A percentile compares a stretch with the other conserved stretches of the same genome.
Conservation (phyloP, 345 rosid species). For the Lumnitzera racemosa region DNA sequence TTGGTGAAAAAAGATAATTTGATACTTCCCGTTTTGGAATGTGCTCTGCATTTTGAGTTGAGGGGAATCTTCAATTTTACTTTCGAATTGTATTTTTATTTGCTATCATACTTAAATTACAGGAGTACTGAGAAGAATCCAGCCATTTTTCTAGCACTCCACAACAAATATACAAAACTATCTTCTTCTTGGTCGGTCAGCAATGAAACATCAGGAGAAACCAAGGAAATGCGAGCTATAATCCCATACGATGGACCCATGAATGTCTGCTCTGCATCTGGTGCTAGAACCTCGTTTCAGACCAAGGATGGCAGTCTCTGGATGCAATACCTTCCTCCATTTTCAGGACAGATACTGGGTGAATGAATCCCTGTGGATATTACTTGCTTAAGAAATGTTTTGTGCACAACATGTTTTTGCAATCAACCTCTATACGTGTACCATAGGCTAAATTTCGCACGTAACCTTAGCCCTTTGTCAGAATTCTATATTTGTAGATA, state of each 20-base stretch:
- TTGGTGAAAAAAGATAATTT: too few relatives aligned
- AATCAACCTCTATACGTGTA: too few relatives aligned
- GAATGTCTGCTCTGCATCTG: constrained; percentile 16
- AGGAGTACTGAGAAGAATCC: constrained; percentile 18
- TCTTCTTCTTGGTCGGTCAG: constrained; percentile 28
- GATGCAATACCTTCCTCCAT: constrained; percentile 26
- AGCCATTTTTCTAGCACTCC: constrained; percentile 25
- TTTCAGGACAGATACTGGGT: constrained; percentile 21
- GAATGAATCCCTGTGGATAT: constrained; percentile 1
- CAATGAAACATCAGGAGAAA: constrained; percentile 5
- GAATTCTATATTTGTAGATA: too few relatives aligned
- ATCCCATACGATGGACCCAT: constrained; percentile 27
- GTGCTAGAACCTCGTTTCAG: constrained; percentile 2
- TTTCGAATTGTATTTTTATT: neutral
- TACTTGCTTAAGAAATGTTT: too few relatives aligned
- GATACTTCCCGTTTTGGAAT: too few relatives aligned
- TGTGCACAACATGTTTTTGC: too few relatives aligned
- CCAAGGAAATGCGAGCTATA: neutral
- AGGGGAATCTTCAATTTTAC: too few relatives aligned
- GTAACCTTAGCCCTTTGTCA: too few relatives aligned
- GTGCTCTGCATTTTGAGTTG: too few relatives aligned
- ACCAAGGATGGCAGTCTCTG: constrained; percentile 18
- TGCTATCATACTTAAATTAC: neutral
- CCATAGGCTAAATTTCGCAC: too few relatives aligned
- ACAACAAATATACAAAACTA: constrained; percentile 23